phyloP scores from a whole-genome alignment of 2,329 filamentous ascomycete species.

The Westerdykella ornata region DNA sequence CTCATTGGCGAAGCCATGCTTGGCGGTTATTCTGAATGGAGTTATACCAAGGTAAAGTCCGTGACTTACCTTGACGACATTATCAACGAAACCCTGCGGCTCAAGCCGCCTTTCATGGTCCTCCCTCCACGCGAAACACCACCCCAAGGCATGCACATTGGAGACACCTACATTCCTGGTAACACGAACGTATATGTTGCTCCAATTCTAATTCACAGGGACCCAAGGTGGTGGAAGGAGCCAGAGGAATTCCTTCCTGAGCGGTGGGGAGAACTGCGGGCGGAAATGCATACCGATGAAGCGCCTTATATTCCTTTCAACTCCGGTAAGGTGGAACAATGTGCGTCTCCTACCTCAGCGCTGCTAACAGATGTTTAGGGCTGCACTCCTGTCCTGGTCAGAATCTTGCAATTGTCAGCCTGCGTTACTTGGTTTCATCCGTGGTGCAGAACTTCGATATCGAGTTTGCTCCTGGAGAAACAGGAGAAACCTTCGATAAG shows the following conservation, averaged over 20 bases:
- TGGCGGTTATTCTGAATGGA: conserved; percentile 17
- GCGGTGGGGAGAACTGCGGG: conserved; percentile 10
- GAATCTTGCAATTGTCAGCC: conserved; percentile 14
- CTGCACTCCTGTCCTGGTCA: conserved; percentile 16
- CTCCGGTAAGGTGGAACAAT: conserved; percentile 2
- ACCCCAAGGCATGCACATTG: conserved; percentile 24
- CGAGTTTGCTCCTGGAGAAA: conserved; percentile 16
- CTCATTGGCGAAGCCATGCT: conserved; percentile 11
- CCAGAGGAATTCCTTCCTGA: conserved; percentile 12
- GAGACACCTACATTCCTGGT: conserved; percentile 11
- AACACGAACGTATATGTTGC: conserved; percentile 9
- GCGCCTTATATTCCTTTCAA: conserved; percentile 14
- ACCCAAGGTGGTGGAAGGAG: conserved; percentile 12
- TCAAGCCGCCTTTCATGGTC: conserved; percentile 37
- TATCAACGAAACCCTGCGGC: conserved; percentile 33
- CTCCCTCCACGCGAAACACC: conserved; percentile 38
- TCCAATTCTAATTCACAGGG: conserved; percentile 21
- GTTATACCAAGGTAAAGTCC: conserved; percentile 22
- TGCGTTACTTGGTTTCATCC: conserved; percentile 12
- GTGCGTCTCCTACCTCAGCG: not conserved
- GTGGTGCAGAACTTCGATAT: conserved; percentile 18
- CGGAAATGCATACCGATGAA: conserved; percentile 13
- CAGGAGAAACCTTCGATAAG: conserved; percentile 17
- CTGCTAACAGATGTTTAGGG: conserved; percentile 2
- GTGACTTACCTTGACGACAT: conserved; percentile 29